Evolutionary conservation across 2,329 filamentous ascomycete species (phyloP).

Genomic region (Exophiala lecanii-corni): DNA sequence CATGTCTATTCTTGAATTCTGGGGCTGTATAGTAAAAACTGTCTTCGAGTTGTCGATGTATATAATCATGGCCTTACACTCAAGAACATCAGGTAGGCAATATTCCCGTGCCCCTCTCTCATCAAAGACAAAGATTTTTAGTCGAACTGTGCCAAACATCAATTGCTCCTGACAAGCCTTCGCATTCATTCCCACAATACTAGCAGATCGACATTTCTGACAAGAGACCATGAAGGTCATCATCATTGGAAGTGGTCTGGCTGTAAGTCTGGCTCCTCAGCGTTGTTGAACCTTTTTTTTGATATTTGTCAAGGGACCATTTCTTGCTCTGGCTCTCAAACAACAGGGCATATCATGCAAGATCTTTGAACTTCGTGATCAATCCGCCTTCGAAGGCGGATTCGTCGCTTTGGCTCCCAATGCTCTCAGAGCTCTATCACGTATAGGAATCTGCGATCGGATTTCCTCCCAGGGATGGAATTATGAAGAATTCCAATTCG

Average conservation of each 20-base stretch:
- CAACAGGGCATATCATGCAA: slow-evolving; percentile 45
- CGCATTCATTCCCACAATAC: too few species aligned
- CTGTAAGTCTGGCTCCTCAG: background rate
- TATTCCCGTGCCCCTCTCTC: too few species aligned
- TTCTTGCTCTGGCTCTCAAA: slow-evolving; percentile 52
- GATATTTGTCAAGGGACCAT: slow-evolving; percentile 28
- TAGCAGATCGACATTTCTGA: too few species aligned
- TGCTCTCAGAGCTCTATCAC: slow-evolving; percentile 50
- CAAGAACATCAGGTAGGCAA: too few species aligned
- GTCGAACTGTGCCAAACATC: too few species aligned
- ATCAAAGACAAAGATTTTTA: too few species aligned
- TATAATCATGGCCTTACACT: too few species aligned
- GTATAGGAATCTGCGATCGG: slow-evolving; percentile 44
- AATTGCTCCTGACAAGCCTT: too few species aligned
- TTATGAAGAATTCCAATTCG: slow-evolving; percentile 48
- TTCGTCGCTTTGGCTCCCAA: slow-evolving; percentile 58
- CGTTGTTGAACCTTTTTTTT: background rate
- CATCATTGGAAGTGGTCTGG: slow-evolving; percentile 14
- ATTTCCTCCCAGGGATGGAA: slow-evolving; percentile 45
- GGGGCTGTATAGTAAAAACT: too few species aligned
- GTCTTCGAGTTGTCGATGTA: too few species aligned
- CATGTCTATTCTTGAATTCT: too few species aligned
- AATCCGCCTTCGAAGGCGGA: slow-evolving; percentile 47
- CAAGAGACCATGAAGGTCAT: slow-evolving; percentile 12
- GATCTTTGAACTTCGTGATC: slow-evolving; percentile 49